Percentiles rank a stretch among this genome's conserved stretches.
Conservation (phyloP, 768 basidiomycete genomes). For the Boletus bicolor region DNA sequence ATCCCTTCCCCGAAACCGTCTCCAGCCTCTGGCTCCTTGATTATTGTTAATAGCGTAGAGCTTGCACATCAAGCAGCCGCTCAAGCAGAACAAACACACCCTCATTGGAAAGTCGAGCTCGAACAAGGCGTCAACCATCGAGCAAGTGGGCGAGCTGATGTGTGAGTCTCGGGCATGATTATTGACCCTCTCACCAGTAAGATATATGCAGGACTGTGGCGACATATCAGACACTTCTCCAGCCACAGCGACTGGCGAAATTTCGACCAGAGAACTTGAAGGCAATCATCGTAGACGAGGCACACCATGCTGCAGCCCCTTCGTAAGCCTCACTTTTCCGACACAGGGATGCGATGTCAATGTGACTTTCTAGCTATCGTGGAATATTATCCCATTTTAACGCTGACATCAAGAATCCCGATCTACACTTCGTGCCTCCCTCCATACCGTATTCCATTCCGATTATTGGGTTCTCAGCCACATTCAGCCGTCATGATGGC, state of each 20-base stretch:
- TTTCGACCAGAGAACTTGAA: slow-evolving; percentile 67
- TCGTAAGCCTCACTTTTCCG: slow-evolving; percentile 53
- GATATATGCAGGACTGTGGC: slow-evolving; percentile 64
- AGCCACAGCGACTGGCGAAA: slow-evolving; percentile 61
- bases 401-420: slow-evolving; percentile 54
- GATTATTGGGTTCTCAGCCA: slow-evolving; percentile 92
- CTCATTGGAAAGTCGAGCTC: slow-evolving; percentile 81
- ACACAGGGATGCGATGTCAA: not conserved
- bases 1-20: slow-evolving; percentile 45
- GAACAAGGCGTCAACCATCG: slow-evolving; percentile 79
- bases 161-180: slow-evolving; percentile 43
- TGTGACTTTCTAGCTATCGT: slow-evolving; percentile 56
- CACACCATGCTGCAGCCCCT: slow-evolving; percentile 91
- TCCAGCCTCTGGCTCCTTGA: slow-evolving; percentile 58
- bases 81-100: slow-evolving; percentile 64
- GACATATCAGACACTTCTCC: slow-evolving; percentile 82
- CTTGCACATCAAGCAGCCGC: slow-evolving; percentile 82
- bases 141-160: slow-evolving; percentile 79
- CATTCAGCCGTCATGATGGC: slow-evolving; percentile 90
- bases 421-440: slow-evolving; percentile 39
- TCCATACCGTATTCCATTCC: slow-evolving; percentile 55
- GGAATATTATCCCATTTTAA: slow-evolving; percentile 84
- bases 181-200: not conserved
- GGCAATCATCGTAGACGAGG: slow-evolving; percentile 86
- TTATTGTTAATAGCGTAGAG: slow-evolving; percentile 88